Conservation (phyloP, 2,329 filamentous ascomycete species). For the Pezicula carpinea region DNA sequence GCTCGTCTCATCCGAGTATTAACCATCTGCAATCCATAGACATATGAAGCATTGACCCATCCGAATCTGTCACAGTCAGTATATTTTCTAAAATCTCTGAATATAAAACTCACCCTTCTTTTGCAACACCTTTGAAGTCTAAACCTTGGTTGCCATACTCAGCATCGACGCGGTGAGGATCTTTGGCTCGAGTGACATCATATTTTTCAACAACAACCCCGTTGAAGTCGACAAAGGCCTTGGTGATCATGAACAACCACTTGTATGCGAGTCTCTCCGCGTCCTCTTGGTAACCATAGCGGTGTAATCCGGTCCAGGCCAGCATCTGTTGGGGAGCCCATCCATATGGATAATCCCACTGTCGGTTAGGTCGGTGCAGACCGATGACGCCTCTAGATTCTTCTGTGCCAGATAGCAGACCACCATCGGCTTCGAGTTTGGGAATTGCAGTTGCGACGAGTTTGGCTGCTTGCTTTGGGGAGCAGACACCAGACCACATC, state of each 20-base stretch:
- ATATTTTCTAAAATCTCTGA: background rate
- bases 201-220: constrained; percentile 99
- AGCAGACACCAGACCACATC: constrained; percentile 88
- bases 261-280: constrained; percentile 88
- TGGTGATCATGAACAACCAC: constrained; percentile 98
- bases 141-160: constrained; percentile 97
- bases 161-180: constrained; percentile 90
- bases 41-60: constrained; percentile 98
- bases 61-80: constrained; percentile 65
- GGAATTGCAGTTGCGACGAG: constrained; percentile 81
- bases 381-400: constrained; percentile 78
- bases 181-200: constrained; percentile 84
- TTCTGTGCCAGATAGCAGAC: constrained; percentile 83
- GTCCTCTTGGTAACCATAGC: constrained; percentile 88
- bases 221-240: constrained; percentile 97
- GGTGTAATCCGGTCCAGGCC: constrained; percentile 87
- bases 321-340: constrained; percentile 99
- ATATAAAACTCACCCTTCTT: constrained; percentile 73
- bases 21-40: constrained; percentile 83
- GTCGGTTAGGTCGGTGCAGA: constrained; percentile 82
- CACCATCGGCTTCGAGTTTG: constrained; percentile 82
- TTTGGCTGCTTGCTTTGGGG: constrained; percentile 77
- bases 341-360: constrained; percentile 98
- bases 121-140: constrained; percentile 92
- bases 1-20: constrained; percentile 84